phyloP scores from a whole-genome alignment of 2,329 filamentous ascomycete genomes.

The Capronia epimyces region DNA sequence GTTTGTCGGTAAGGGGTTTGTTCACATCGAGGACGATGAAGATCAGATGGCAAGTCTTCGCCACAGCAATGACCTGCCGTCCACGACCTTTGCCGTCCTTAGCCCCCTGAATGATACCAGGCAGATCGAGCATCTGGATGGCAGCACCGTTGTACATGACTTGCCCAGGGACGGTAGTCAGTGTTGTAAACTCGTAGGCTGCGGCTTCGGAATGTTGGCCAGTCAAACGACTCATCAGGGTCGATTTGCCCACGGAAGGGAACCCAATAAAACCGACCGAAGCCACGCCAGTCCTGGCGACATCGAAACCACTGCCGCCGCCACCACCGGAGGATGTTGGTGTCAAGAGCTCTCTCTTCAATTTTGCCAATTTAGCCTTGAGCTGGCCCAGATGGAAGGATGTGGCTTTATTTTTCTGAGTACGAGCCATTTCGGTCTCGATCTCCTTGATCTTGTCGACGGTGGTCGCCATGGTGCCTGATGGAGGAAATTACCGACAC shows the following conservation, averaged over 20 bases:
- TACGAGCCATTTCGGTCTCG: conserved; percentile 95
- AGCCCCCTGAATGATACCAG: conserved; percentile 96
- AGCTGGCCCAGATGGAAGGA: conserved; percentile 89
- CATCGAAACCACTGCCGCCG: conserved; percentile 87
- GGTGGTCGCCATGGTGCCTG: conserved; percentile 79
- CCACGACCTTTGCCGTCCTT: conserved; percentile 97
- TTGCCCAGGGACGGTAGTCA: conserved; percentile 95
- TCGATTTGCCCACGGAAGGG: conserved; percentile 96
- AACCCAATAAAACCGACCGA: conserved; percentile 98
- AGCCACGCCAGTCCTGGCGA: conserved; percentile 93
- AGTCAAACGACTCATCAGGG: conserved; percentile 88
- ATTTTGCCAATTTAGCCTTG: conserved; percentile 96
- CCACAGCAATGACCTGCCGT: conserved; percentile 96
- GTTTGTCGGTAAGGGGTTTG: conserved; percentile 95
- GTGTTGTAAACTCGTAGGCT: conserved; percentile 96
- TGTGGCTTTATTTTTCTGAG: conserved; percentile 95
- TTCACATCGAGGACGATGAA: conserved; percentile 99
- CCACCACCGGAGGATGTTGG: conserved; percentile 74
- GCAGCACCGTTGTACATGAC: conserved; percentile 95
- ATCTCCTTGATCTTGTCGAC: conserved; percentile 99
- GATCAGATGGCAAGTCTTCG: conserved; percentile 97
- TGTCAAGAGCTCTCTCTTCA: conserved; percentile 91
- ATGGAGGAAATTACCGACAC: conserved; percentile 19
- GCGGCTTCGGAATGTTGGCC: conserved; percentile 96
- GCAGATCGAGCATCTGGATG: conserved; percentile 95